Evolutionary conservation across 2,329 filamentous ascomycete species (phyloP).

Genomic region (Didymella pomorum): DNA sequence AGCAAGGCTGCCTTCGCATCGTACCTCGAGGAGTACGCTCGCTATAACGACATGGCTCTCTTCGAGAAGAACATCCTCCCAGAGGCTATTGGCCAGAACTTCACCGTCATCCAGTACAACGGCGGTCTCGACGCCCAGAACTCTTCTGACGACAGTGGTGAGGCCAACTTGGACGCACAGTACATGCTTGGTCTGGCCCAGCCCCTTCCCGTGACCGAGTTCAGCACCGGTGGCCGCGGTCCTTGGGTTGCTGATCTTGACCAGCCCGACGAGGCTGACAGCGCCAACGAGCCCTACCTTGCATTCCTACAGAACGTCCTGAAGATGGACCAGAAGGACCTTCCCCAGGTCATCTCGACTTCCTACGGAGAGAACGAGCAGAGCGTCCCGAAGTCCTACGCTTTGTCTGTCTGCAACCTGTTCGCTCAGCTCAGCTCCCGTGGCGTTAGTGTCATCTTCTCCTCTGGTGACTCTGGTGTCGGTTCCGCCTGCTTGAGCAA

Average conservation of each 20-base stretch:
- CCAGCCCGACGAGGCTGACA: slow-evolving; percentile 48
- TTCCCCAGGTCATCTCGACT: slow-evolving; percentile 69
- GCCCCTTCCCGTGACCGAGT: slow-evolving; percentile 64
- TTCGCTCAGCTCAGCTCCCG: slow-evolving; percentile 71
- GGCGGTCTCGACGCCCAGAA: slow-evolving; percentile 36
- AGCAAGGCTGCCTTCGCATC: slow-evolving; percentile 61
- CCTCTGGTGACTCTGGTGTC: slow-evolving; percentile 68
- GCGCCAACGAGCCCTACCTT: slow-evolving; percentile 73
- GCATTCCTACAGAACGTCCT: slow-evolving; percentile 67
- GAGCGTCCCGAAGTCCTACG: slow-evolving; percentile 67
- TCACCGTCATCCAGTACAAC: slow-evolving; percentile 48
- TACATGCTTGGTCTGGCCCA: slow-evolving; percentile 64
- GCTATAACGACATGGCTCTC: slow-evolving; percentile 55
- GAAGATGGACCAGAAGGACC: slow-evolving; percentile 55
- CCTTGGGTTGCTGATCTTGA: slow-evolving; percentile 60
- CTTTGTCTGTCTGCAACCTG: slow-evolving; percentile 67
- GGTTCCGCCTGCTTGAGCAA: slow-evolving; percentile 63
- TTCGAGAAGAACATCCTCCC: slow-evolving; percentile 53
- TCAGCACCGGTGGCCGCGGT: slow-evolving; percentile 65
- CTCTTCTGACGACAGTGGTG: slow-evolving; percentile 45
- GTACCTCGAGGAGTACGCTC: slow-evolving; percentile 62
- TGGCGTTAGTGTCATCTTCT: slow-evolving; percentile 69
- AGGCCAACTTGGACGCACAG: slow-evolving; percentile 71
- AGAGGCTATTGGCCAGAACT: slow-evolving; percentile 53
- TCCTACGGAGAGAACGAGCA: slow-evolving; percentile 75